Evolutionary conservation across 495 filamentous ascomycete genomes (phyloP).

Genomic region (Aspergillus bridgeri): DNA sequence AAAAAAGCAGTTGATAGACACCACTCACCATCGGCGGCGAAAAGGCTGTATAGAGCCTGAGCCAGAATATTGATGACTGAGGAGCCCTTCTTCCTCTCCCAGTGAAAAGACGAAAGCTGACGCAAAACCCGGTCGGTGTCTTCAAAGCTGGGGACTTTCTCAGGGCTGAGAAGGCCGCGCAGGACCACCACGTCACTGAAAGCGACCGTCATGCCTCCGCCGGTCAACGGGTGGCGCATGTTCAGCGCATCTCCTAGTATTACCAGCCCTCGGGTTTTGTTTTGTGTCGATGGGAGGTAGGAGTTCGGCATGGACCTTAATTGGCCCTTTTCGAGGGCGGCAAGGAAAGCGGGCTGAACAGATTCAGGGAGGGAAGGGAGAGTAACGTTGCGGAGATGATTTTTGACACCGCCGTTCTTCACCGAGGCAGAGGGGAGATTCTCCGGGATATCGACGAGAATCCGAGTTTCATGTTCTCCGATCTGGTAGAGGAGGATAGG

Average conservation of each 20-base stretch:
- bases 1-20: neutral
- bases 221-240: constrained; percentile 93
- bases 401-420: constrained; percentile 74
- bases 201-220: constrained; percentile 94
- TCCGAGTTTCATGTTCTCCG: constrained; percentile 88
- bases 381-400: constrained; percentile 71
- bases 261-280: constrained; percentile 68
- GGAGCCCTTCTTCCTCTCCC: constrained; percentile 75
- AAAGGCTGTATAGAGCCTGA: constrained; percentile 83
- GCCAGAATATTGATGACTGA: constrained; percentile 95
- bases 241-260: constrained; percentile 91
- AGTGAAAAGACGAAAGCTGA: constrained; percentile 79
- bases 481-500: constrained; percentile 97
- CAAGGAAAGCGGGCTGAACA: constrained; percentile 68
- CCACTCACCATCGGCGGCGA: constrained; percentile 71
- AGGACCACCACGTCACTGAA: constrained; percentile 83
- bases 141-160: constrained; percentile 62
- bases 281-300: constrained; percentile 75
- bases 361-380: constrained; percentile 71
- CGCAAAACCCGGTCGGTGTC: constrained; percentile 59
- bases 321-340: constrained; percentile 70
- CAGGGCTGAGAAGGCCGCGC: constrained; percentile 64
- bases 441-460: constrained; percentile 86
- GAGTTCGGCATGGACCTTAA: constrained; percentile 88
- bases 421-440: constrained; percentile 66